A percentile compares a stretch with the other conserved stretches of the same genome.
phyloP scores from a whole-genome alignment of 108 stramenopile species.

The Schizochytrium sp. region DNA sequence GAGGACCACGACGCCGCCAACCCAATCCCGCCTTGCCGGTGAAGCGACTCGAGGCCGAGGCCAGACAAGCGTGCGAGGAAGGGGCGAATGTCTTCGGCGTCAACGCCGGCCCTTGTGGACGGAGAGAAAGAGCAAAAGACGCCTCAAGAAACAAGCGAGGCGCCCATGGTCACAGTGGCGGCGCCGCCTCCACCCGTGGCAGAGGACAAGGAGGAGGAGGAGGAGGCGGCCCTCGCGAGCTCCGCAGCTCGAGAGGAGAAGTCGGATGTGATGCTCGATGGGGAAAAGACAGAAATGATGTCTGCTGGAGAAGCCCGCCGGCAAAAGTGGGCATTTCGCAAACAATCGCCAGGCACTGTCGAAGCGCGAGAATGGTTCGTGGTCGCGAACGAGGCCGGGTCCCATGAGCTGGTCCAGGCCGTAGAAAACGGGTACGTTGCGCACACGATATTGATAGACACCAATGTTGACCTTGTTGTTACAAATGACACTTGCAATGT shows the following conservation, averaged over 20 bases:
- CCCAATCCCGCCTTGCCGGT: no score
- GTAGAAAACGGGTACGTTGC: neutral
- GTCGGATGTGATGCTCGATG: neutral
- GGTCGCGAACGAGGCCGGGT: neutral
- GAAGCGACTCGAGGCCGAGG: no score
- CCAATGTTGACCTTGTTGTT: neutral
- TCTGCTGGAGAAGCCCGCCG: neutral
- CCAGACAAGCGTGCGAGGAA: no score
- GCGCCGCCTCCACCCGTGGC: no score
- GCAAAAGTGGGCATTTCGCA: neutral
- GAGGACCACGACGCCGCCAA: no score
- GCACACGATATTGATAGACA: neutral
- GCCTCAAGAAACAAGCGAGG: no score
- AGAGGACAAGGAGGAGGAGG: neutral
- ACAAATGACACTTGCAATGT: neutral
- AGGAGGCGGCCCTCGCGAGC: neutral
- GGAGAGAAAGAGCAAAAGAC: no score
- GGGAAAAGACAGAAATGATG: neutral
- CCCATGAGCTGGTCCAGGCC: constrained; percentile 1
- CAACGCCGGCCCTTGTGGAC: no score
- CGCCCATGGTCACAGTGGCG: no score
- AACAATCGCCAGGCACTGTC: neutral
- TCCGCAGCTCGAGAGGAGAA: neutral
- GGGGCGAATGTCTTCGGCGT: no score
- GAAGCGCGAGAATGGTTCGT: neutral